phyloP scores from a whole-genome alignment of 2,329 filamentous ascomycete species.

The Rhytidhysteron rufulum region DNA sequence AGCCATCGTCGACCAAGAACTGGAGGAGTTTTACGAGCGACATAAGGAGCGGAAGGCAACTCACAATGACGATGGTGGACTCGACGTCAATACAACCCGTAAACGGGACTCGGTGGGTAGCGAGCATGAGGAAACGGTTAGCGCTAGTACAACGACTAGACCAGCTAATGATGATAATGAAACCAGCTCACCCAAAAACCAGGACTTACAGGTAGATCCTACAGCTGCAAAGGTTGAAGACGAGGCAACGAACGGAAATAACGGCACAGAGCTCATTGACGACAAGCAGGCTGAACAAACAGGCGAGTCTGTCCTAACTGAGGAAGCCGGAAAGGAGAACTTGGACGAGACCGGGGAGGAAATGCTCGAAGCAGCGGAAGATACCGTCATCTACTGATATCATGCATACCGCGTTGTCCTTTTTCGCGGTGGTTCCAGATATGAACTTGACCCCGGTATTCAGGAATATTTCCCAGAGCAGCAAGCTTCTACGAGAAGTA shows the following conservation, averaged over 20 bases:
- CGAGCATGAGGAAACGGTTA: slow-evolving; percentile 18
- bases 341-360: slow-evolving; percentile 72
- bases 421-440: neutral
- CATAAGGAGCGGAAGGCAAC: slow-evolving; percentile 15
- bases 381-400: slow-evolving; percentile 81
- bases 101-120: slow-evolving; percentile 17
- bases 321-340: slow-evolving; percentile 40
- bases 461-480: neutral
- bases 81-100: slow-evolving; percentile 13
- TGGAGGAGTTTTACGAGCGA: slow-evolving; percentile 55
- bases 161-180: slow-evolving; percentile 21
- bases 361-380: slow-evolving; percentile 79
- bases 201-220: slow-evolving; percentile 23
- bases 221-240: slow-evolving; percentile 11
- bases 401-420: neutral
- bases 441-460: neutral
- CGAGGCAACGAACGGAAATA: slow-evolving; percentile 17
- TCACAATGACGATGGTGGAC: slow-evolving; percentile 9
- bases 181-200: slow-evolving; percentile 14
- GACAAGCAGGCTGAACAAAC: slow-evolving; percentile 15
- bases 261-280: slow-evolving; percentile 11
- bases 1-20: slow-evolving; percentile 60
- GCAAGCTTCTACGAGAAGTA: too few relatives aligned
- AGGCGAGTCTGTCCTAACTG: slow-evolving; percentile 24
- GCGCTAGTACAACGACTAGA: slow-evolving; percentile 17